Percentiles rank a stretch among this genome's conserved stretches.
Conservation (phyloP, 2,329 filamentous ascomycete genomes). For the Cladosporium sp. region DNA sequence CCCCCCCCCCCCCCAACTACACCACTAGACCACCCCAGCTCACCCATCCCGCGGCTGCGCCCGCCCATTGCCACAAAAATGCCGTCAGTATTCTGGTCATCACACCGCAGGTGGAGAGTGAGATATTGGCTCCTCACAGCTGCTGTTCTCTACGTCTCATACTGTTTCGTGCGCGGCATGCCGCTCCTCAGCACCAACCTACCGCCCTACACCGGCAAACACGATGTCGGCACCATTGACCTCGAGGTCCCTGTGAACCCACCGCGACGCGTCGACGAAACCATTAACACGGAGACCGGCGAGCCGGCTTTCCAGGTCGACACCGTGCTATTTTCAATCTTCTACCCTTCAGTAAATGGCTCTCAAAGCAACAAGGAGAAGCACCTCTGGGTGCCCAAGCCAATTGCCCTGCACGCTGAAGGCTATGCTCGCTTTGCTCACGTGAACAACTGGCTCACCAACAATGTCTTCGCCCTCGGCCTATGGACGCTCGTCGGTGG, state of each 20-base stretch:
- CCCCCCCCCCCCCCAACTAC: no score
- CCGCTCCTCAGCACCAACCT: slow-evolving; percentile 45
- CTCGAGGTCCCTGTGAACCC: slow-evolving; percentile 43
- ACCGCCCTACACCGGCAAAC: slow-evolving; percentile 44
- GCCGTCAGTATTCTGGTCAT: slow-evolving; percentile 13
- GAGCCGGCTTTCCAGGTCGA: slow-evolving; percentile 46
- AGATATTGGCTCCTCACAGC: slow-evolving; percentile 14
- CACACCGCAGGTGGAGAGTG: slow-evolving; percentile 3
- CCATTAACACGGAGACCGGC: slow-evolving; percentile 40
- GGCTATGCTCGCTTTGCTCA: slow-evolving; percentile 47
- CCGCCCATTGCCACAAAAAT: slow-evolving; percentile 6
- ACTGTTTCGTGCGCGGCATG: slow-evolving; percentile 41
- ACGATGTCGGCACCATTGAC: slow-evolving; percentile 47
- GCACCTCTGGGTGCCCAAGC: slow-evolving; percentile 47
- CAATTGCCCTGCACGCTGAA: slow-evolving; percentile 44
- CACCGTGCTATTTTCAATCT: slow-evolving; percentile 48
- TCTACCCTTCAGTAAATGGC: slow-evolving; percentile 43
- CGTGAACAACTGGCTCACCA: slow-evolving; percentile 39
- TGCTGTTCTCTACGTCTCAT: slow-evolving; percentile 33
- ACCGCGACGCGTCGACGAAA: slow-evolving; percentile 37
- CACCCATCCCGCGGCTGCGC: neutral
- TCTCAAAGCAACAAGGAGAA: slow-evolving; percentile 28
- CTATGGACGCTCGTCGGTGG: slow-evolving; percentile 46
- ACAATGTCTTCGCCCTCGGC: slow-evolving; percentile 41
- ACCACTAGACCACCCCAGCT: neutral